Evolutionary conservation across 1,284 basidiomycete genomes (phyloP), one percentile per base, ranked within the genome.

Genomic region (Austroboletus sp.): DNA sequence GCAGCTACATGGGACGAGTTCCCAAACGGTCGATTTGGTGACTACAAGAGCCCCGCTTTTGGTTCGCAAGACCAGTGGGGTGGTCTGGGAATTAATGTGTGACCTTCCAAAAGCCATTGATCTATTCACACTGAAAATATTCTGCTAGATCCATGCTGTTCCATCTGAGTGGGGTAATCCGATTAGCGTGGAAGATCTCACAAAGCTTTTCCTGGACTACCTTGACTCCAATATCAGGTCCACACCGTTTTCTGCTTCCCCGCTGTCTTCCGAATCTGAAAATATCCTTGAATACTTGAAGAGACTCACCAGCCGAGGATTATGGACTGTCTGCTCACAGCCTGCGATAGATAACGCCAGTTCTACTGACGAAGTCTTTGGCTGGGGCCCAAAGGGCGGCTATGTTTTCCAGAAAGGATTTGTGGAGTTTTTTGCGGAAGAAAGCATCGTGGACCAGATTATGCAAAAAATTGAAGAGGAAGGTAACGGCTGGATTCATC

Each of bases 401-500:
- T 94, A 93, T 66, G 87, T 98, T 11, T 98, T 90, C 68, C 96
- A 99, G 67, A 99, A 99, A 68, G 79, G 87, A 4, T 99, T 98
- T 62, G 92, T 98, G 6, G 95, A 99, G 68, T 95, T 98, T 64
- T 98, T 98, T 62, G 86, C 87, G 32, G 74, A 76, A 39, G 59
- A 69, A 48, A 65, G 73, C 15, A 82, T 86, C 52, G 79, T 96
- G 17, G 71, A 81, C 31, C 60, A 57, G 46, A 74, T 97, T 31
- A 79, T 84, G 61, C 61, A 69, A 48, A 76, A 71, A 53, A 75
- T 89, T 1, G 61, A 71, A 33, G 69, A 70, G 46, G 67, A 72
- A 12, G 82, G 80, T 0, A 63, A 73, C 19, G 82, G 81, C 13
- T 79, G 75, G 73, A 77, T 96, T 35, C 85, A 88, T 59, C 92